Evolutionary conservation across 176 grass and related monocot species (phyloP).

Genomic region (Microstegium vimineum): DNA sequence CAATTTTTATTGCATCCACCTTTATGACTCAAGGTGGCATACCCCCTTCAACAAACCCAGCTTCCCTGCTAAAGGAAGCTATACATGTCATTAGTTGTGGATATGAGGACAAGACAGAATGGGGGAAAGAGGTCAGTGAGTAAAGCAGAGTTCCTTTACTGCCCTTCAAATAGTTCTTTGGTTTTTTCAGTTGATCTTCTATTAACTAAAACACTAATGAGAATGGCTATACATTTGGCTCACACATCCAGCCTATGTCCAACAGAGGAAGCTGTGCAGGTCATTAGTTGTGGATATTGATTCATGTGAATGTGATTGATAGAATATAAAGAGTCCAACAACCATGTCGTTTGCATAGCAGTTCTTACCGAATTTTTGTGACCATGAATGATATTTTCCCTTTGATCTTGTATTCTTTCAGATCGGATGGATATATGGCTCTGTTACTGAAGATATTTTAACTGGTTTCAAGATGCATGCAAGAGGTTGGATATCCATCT

Average conservation of each 20-base stretch:
- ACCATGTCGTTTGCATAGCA: neutral
- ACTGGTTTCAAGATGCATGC: slow-evolving; percentile 92
- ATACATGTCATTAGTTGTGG: slow-evolving; percentile 89
- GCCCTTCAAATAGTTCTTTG: slow-evolving; percentile 13
- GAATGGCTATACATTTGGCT: neutral
- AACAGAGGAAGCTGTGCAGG: neutral
- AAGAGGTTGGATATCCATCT: slow-evolving; percentile 82
- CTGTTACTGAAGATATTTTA: slow-evolving; percentile 85
- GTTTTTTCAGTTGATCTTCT: neutral
- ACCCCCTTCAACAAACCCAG: slow-evolving; percentile 65
- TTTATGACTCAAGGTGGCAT: slow-evolving; percentile 66
- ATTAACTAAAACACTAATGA: neutral
- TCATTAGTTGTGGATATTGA: neutral
- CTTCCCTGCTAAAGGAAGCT: slow-evolving; percentile 81
- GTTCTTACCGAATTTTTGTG: neutral
- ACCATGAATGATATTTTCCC: neutral
- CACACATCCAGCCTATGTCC: neutral
- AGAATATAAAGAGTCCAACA: neutral
- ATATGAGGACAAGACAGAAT: slow-evolving; percentile 93
- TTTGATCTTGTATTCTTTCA: slow-evolving; percentile 30
- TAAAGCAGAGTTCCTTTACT: neutral
- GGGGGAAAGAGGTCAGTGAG: slow-evolving; percentile 82
- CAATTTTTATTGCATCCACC: slow-evolving; percentile 87
- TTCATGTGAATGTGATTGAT: neutral
- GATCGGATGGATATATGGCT: slow-evolving; percentile 97